Evolutionary conservation across 2,329 filamentous ascomycete genomes (phyloP).

Genomic region (Fusarium liriodendri): DNA sequence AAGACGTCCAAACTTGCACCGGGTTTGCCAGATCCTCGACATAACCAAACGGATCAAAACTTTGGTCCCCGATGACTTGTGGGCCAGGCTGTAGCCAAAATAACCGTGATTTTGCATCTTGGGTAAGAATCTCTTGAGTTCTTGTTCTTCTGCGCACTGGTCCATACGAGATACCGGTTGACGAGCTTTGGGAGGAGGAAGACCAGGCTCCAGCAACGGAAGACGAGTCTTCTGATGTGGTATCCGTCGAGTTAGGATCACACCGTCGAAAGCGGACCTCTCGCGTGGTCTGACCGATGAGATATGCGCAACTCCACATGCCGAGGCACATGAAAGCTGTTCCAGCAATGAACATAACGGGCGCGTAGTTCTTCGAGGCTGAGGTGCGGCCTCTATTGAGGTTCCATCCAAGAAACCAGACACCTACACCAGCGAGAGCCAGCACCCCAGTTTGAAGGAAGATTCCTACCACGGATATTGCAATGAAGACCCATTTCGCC

Average conservation of each 20-base stretch:
- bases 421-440: constrained; percentile 27
- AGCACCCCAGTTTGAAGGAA: constrained; percentile 31
- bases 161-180: too few relatives aligned
- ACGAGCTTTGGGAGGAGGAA: too few relatives aligned
- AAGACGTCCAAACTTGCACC: not conserved
- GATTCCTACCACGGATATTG: too few relatives aligned
- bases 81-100: constrained; percentile 38
- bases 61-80: constrained; percentile 40
- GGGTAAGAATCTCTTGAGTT: too few relatives aligned
- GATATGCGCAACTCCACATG: constrained; percentile 36
- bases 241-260: too few relatives aligned
- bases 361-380: constrained; percentile 20
- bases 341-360: constrained; percentile 33
- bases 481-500: not conserved
- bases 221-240: too few relatives aligned
- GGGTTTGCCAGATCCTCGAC: constrained; percentile 9
- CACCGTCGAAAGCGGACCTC: constrained; percentile 18
- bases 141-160: too few relatives aligned
- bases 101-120: constrained; percentile 3
- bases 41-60: constrained; percentile 36
- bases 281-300: constrained; percentile 33
- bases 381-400: not conserved
- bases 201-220: too few relatives aligned
- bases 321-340: constrained; percentile 30
- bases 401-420: constrained; percentile 22